A percentile compares a stretch with the other conserved stretches of the same genome.
Conservation (phyloP, 345 rosid genomes). For the Arabidopsis arenosa region DNA sequence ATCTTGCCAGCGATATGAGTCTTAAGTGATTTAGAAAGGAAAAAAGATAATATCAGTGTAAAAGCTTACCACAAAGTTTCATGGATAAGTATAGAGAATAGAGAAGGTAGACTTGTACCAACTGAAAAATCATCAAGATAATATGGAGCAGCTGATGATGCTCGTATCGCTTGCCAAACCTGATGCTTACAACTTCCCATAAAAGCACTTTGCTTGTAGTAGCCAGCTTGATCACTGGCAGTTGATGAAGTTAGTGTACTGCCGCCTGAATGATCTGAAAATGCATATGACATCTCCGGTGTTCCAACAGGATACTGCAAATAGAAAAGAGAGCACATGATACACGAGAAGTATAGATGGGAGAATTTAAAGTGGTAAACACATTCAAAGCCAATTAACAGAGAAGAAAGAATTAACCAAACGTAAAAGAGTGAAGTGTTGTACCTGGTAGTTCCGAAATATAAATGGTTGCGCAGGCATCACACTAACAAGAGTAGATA, state of each 20-base stretch:
- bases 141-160: slow-evolving; percentile 99
- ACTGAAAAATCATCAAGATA: slow-evolving; percentile 98
- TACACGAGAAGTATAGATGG: slow-evolving; percentile 2
- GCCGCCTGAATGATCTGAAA: slow-evolving; percentile 79
- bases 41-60: slow-evolving; percentile 7
- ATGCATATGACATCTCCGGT: slow-evolving; percentile 76
- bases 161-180: slow-evolving; percentile 98
- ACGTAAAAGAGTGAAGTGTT: slow-evolving; percentile 15
- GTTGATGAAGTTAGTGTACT: slow-evolving; percentile 65
- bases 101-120: slow-evolving; percentile 54
- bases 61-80: slow-evolving; percentile 3
- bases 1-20: slow-evolving; percentile 95
- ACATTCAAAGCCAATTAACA: background rate
- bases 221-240: slow-evolving; percentile 83
- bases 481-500: slow-evolving; percentile 91
- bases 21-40: slow-evolving; percentile 48
- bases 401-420: background rate
- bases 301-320: slow-evolving; percentile 94
- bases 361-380: slow-evolving; percentile 1
- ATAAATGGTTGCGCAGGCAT: slow-evolving; percentile 96
- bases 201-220: slow-evolving; percentile 82
- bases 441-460: slow-evolving; percentile 97
- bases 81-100: slow-evolving; percentile 16
- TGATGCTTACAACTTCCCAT: slow-evolving; percentile 97
- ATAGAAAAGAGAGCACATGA: slow-evolving; percentile 25